phyloP scores from a whole-genome alignment of 1,284 basidiomycete genomes.

The Taiwanofungus camphoratus region DNA sequence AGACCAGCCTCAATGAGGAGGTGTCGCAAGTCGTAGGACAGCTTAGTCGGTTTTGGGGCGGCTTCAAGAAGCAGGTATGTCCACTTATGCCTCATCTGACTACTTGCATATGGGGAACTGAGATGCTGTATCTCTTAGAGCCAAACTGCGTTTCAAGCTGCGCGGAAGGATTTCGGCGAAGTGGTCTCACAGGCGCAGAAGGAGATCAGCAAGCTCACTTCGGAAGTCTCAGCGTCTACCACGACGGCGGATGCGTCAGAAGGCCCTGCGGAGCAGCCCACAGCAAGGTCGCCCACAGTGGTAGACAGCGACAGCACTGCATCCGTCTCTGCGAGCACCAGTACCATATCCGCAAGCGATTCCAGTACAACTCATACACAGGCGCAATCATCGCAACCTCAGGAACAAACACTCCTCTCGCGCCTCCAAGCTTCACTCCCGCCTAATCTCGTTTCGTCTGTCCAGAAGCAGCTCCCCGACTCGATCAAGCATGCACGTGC shows the following conservation, averaged over 20 bases:
- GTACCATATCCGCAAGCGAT: background rate
- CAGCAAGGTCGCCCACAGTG: slow-evolving; percentile 5
- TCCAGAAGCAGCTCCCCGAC: slow-evolving; percentile 64
- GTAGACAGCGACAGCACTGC: slow-evolving; percentile 15
- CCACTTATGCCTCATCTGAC: background rate
- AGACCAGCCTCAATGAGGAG: slow-evolving; percentile 76
- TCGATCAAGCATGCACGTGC: slow-evolving; percentile 41
- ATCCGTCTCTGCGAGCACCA: slow-evolving; percentile 5
- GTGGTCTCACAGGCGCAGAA: slow-evolving; percentile 81
- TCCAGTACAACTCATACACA: background rate
- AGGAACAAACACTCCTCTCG: slow-evolving; percentile 49
- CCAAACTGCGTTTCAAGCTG: slow-evolving; percentile 63
- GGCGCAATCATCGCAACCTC: background rate
- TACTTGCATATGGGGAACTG: slow-evolving; percentile 5
- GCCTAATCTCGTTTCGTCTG: slow-evolving; percentile 62
- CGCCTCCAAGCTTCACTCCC: slow-evolving; percentile 68
- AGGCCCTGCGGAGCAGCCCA: slow-evolving; percentile 11
- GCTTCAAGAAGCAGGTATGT: slow-evolving; percentile 80
- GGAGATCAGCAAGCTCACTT: slow-evolving; percentile 63
- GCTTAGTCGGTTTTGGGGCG: slow-evolving; percentile 84
- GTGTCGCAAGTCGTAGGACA: slow-evolving; percentile 82
- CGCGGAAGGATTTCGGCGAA: slow-evolving; percentile 72
- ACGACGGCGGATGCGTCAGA: slow-evolving; percentile 19
- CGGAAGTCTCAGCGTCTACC: slow-evolving; percentile 28
- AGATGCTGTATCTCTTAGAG: slow-evolving; percentile 43